These are phyloP conservation scores for Lactarius tabidus DNA, from an alignment of 768 basidiomycete genomes.

Conservation along the genomic window DNA sequence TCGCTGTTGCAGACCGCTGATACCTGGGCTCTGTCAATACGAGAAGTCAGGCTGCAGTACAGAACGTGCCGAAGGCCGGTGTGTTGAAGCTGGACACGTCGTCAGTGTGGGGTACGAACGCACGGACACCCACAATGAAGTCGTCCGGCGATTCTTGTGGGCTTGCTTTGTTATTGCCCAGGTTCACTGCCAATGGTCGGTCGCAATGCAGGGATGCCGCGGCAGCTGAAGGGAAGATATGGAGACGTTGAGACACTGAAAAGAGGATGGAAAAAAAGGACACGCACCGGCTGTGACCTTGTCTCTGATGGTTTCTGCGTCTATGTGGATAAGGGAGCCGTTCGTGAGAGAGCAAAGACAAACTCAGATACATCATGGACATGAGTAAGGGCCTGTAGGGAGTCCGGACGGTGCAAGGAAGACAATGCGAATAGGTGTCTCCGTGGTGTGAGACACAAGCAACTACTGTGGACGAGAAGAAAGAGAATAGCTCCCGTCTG, in stretches of 20 bases:
- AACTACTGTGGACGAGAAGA: too few species aligned
- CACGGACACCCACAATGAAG: conserved; percentile 75
- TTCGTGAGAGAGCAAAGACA: too few species aligned
- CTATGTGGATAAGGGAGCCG: too few species aligned
- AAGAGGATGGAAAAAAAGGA: too few species aligned
- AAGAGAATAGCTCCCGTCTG: too few species aligned
- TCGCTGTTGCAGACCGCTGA: conserved; percentile 74
- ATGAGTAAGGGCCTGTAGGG: too few species aligned
- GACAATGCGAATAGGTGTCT: too few species aligned
- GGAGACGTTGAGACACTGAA: conserved; percentile 43
- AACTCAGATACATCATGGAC: too few species aligned
- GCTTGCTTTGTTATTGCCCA: conserved; percentile 94
- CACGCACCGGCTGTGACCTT: too few species aligned
- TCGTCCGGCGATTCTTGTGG: conserved; percentile 82
- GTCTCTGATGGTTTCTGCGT: too few species aligned
- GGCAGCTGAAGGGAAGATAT: conserved; percentile 40
- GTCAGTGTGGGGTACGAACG: conserved; percentile 87
- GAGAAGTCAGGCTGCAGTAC: neutral
- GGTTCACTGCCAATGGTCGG: conserved; percentile 82
- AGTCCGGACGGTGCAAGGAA: too few species aligned
- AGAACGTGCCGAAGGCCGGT: conserved; percentile 79
- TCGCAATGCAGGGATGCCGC: conserved; percentile 55
- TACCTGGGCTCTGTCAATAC: neutral
- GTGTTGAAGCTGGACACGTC: conserved; percentile 98
- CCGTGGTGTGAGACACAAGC: too few species aligned